These are phyloP conservation scores for Ettlia oleoabundans DNA, from an alignment of 139 green algal genomes.

Conservation along the genomic window DNA sequence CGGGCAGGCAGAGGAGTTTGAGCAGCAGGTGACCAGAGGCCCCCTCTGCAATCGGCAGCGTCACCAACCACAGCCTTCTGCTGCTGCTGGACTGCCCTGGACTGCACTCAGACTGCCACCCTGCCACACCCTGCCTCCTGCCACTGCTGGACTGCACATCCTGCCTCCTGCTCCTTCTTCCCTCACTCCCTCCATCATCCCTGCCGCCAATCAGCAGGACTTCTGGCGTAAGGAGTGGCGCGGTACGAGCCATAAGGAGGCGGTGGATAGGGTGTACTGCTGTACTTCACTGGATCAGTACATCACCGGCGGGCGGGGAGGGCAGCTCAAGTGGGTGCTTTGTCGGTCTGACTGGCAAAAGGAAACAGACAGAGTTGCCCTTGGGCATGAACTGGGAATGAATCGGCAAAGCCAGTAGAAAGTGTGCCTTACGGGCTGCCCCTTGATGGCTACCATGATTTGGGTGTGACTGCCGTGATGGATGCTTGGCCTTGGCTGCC, in stretches of 20 bases:
- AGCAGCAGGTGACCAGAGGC: no score
- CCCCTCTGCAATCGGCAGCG: no score
- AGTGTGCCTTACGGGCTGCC: no score
- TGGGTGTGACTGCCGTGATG: no score
- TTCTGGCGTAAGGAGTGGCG: constrained; percentile 56
- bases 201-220: constrained; percentile 37
- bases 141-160: not conserved
- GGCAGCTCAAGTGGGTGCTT: not conserved
- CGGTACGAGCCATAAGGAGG: constrained; percentile 49
- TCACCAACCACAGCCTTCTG: no score
- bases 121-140: not conserved
- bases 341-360: not conserved
- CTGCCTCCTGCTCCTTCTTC: not conserved
- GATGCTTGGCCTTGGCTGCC: no score
- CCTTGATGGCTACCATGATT: not conserved
- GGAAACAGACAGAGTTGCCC: no score
- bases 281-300: constrained; percentile 75
- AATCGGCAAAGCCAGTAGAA: no score
- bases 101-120: not conserved
- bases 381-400: no score
- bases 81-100: no score
- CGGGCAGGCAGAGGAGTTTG: no score
- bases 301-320: constrained; percentile 59
- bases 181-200: not conserved
- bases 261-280: constrained; percentile 62